phyloP scores from a whole-genome alignment of 108 stramenopile genomes.

The Skeletonema marinoi region DNA sequence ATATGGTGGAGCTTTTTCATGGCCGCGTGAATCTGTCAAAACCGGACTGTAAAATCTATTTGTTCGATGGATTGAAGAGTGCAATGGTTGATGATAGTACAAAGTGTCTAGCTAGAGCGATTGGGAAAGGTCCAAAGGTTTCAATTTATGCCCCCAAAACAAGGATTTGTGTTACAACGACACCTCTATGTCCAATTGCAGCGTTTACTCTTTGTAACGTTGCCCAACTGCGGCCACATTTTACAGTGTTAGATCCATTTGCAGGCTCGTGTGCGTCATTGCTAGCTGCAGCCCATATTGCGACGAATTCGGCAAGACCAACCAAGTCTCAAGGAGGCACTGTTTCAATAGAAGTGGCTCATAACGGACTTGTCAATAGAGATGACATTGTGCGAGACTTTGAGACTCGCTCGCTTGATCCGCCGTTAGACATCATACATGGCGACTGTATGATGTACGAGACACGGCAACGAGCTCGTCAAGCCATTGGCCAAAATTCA shows the following conservation, averaged over 20 bases:
- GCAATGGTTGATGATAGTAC: neutral
- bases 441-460: conserved; percentile 62
- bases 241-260: conserved; percentile 80
- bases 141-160: conserved; percentile 77
- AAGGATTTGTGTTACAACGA: conserved; percentile 85
- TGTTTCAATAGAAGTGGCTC: conserved; percentile 86
- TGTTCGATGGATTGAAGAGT: conserved; percentile 74
- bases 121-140: conserved; percentile 60
- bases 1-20: conserved; percentile 58
- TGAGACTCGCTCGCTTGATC: conserved; percentile 54
- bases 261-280: conserved; percentile 80
- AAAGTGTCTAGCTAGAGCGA: conserved; percentile 59
- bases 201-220: conserved; percentile 81
- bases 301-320: conserved; percentile 33
- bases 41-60: conserved; percentile 74
- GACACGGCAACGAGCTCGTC: conserved; percentile 55
- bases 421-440: conserved; percentile 58
- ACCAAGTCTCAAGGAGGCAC: conserved; percentile 27
- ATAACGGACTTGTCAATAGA: conserved; percentile 71
- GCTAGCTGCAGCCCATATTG: conserved; percentile 80
- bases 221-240: conserved; percentile 40
- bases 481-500: conserved; percentile 44
- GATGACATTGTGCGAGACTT: conserved; percentile 75
- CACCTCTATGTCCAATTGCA: conserved; percentile 84
- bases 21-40: conserved; percentile 70